phyloP scores from a whole-genome alignment of 2,329 filamentous ascomycete genomes.

The Paracamarosporium sp. region DNA sequence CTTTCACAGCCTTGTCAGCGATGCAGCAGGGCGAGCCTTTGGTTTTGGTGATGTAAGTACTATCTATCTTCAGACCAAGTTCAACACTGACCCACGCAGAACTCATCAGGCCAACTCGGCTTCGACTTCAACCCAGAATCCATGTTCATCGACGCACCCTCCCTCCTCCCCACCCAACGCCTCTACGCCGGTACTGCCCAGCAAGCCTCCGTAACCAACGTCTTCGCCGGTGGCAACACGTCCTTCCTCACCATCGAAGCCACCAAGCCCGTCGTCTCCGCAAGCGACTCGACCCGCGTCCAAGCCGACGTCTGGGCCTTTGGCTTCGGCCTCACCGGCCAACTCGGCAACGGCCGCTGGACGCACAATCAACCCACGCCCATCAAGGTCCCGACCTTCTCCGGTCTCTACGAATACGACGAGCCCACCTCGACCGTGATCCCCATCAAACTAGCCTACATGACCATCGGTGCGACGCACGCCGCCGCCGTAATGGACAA shows the following conservation, averaged over 20 bases:
- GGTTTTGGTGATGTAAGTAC: constrained; percentile 74
- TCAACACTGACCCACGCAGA: constrained; percentile 47
- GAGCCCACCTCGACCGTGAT: constrained; percentile 71
- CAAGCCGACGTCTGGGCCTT: constrained; percentile 85
- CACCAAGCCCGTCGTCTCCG: constrained; percentile 60
- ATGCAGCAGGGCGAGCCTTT: constrained; percentile 78
- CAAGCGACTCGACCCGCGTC: constrained; percentile 58
- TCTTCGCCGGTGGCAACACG: constrained; percentile 86
- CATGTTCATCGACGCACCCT: constrained; percentile 71
- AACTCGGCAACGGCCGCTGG: constrained; percentile 86
- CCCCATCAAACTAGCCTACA: constrained; percentile 76
- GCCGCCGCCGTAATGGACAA: constrained; percentile 85
- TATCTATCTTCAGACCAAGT: background rate
- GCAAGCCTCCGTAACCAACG: constrained; percentile 71
- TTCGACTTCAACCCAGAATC: constrained; percentile 71
- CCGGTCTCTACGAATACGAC: constrained; percentile 85
- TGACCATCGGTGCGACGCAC: constrained; percentile 82
- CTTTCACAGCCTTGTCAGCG: constrained; percentile 81
- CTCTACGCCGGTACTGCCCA: constrained; percentile 74
- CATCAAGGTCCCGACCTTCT: constrained; percentile 81
- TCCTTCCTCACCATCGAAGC: constrained; percentile 89
- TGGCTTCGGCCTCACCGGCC: constrained; percentile 84
- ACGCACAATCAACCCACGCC: constrained; percentile 82
- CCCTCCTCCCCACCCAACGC: constrained; percentile 71
- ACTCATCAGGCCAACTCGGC: constrained; percentile 89